These are phyloP conservation scores for Colletotrichum gigasporum DNA, from an alignment of 2,329 filamentous ascomycete genomes.

Conservation along the genomic window DNA sequence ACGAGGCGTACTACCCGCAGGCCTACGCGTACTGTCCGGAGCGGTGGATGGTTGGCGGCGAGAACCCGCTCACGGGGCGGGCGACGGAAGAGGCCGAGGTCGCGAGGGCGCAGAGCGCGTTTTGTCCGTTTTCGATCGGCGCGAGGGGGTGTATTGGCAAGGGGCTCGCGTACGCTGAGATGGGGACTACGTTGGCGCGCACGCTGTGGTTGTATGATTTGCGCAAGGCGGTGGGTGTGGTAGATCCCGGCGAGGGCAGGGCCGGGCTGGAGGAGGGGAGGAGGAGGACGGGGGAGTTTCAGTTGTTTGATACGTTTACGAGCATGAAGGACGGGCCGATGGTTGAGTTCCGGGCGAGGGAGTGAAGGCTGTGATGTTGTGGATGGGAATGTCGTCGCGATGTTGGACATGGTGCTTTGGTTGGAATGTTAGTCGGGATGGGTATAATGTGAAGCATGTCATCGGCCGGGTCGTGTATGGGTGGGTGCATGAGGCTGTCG, in stretches of 20 bases:
- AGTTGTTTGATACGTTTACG: constrained; percentile 78
- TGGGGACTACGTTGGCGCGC: constrained; percentile 70
- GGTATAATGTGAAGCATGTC: no score
- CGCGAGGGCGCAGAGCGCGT: constrained; percentile 70
- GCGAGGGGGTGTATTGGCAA: constrained; percentile 79
- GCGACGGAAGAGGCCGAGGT: constrained; percentile 60
- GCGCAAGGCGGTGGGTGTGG: constrained; percentile 57
- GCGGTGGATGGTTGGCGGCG: constrained; percentile 67
- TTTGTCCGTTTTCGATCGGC: constrained; percentile 78
- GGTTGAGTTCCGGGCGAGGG: constrained; percentile 65
- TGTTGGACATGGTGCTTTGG: background rate
- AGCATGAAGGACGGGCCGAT: constrained; percentile 77
- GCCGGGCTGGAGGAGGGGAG: constrained; percentile 61
- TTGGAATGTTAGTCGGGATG: no score
- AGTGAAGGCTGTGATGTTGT: background rate
- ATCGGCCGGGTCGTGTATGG: no score
- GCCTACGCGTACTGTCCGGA: constrained; percentile 70
- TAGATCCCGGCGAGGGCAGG: constrained; percentile 63
- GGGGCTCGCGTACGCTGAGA: constrained; percentile 73
- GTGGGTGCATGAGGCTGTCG: constrained; percentile 7
- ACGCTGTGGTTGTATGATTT: constrained; percentile 71
- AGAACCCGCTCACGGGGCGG: constrained; percentile 46
- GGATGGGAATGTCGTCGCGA: background rate
- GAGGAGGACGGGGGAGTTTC: constrained; percentile 69
- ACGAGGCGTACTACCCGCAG: constrained; percentile 67